Evolutionary conservation across 768 basidiomycete genomes (phyloP).

Genomic region (Serpula lacrymans): DNA sequence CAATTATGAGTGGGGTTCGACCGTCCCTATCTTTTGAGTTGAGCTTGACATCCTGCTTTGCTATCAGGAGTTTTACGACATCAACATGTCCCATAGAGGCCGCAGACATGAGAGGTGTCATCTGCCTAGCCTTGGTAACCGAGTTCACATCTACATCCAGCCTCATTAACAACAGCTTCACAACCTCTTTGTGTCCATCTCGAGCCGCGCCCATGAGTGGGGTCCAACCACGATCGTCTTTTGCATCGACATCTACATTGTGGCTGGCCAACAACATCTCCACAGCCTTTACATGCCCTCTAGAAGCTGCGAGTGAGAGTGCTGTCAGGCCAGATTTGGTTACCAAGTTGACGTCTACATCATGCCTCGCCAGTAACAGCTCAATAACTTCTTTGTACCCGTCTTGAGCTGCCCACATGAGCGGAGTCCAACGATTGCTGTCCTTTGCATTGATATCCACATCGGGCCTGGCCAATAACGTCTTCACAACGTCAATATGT

Average conservation of each 20-base stretch:
- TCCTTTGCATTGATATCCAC: not conserved
- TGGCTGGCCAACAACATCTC: not conserved
- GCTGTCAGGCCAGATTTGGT: not conserved
- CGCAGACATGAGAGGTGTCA: slow-evolving; percentile 6
- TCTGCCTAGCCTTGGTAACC: too few relatives aligned
- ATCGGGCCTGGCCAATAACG: not conserved
- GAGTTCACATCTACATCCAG: slow-evolving; percentile 8
- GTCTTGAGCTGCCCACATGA: not conserved
- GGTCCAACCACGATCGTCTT: slow-evolving; percentile 4
- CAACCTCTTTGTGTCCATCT: slow-evolving; percentile 7
- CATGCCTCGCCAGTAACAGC: too few relatives aligned
- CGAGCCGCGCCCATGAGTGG: slow-evolving; percentile 7
- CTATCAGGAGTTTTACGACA: slow-evolving; percentile 5
- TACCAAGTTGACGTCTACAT: too few relatives aligned
- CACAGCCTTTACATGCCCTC: not conserved
- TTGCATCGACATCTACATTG: not conserved
- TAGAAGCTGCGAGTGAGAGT: not conserved
- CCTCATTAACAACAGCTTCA: slow-evolving; percentile 5
- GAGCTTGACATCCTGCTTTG: slow-evolving; percentile 4
- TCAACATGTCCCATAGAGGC: slow-evolving; percentile 7
- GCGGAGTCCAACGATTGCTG: not conserved
- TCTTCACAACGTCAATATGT: not conserved
- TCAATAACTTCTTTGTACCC: not conserved
- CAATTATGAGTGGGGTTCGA: slow-evolving; percentile 1
- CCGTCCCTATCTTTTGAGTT: slow-evolving; percentile 3